These are phyloP conservation scores for Hanseniaspora gamundiae DNA, from an alignment of 1,139 yeast genomes.

Conservation along the genomic window DNA sequence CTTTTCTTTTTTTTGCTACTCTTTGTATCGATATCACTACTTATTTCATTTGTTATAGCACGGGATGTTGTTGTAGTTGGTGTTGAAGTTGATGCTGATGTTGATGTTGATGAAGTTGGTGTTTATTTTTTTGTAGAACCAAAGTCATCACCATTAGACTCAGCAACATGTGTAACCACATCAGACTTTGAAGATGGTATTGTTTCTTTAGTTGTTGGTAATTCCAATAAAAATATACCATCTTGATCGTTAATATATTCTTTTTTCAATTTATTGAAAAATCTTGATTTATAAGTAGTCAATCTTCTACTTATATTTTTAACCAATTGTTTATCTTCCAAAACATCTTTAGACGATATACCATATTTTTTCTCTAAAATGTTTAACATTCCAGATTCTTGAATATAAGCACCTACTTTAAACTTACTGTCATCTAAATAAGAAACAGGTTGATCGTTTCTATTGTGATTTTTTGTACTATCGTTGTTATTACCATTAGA, in stretches of 20 bases:
- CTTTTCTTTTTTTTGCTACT: neutral
- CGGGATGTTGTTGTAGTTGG: neutral
- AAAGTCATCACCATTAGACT: neutral
- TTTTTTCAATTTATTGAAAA: conserved; percentile 22
- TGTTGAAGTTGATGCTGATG: neutral
- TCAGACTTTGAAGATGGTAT: too few relatives aligned
- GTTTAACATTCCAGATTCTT: conserved; percentile 22
- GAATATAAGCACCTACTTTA: conserved; percentile 24
- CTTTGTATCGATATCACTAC: neutral
- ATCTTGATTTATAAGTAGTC: conserved; percentile 25
- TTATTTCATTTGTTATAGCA: neutral
- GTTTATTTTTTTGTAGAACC: neutral
- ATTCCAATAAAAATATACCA: neutral
- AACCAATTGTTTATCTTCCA: conserved; percentile 18
- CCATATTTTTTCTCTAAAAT: conserved; percentile 22
- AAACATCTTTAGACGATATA: conserved; percentile 18
- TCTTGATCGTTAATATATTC: neutral
- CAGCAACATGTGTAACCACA: too few relatives aligned
- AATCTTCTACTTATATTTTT: conserved; percentile 25
- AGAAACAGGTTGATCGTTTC: neutral
- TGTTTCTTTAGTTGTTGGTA: too few relatives aligned
- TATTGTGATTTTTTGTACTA: neutral
- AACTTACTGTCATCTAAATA: conserved; percentile 11
- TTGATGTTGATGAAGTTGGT: neutral
- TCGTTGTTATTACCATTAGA: neutral